These are phyloP conservation scores for Leccinum obscurum DNA, from an alignment of 768 basidiomycete species.

Conservation along the genomic window DNA sequence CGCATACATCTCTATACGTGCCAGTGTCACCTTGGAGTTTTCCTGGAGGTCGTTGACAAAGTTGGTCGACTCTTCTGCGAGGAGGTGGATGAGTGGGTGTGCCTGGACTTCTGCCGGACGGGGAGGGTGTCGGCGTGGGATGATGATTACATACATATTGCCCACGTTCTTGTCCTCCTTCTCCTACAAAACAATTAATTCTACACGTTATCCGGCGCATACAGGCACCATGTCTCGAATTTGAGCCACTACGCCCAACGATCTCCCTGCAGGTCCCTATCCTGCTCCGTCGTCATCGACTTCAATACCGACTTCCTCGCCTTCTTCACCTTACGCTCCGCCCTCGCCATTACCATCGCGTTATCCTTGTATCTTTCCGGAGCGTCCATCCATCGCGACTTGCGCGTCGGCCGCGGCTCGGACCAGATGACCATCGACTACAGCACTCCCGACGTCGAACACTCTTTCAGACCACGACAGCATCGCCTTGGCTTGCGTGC, in stretches of 20 bases:
- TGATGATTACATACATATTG: no score
- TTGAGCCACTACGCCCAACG: slow-evolving; percentile 97
- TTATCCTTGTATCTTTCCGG: slow-evolving; percentile 88
- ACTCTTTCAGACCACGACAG: slow-evolving; percentile 88
- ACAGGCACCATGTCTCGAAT: slow-evolving; percentile 59
- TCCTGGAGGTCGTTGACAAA: slow-evolving; percentile 21
- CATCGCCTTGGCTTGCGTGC: slow-evolving; percentile 83
- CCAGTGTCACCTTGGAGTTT: slow-evolving; percentile 30
- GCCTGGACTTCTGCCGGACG: slow-evolving; percentile 42
- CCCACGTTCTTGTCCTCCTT: no score
- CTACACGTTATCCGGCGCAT: no score
- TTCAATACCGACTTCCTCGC: slow-evolving; percentile 92
- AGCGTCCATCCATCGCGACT: slow-evolving; percentile 88
- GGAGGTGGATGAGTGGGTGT: slow-evolving; percentile 48
- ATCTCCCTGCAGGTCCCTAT: slow-evolving; percentile 70
- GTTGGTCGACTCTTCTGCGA: slow-evolving; percentile 45
- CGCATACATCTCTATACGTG: slow-evolving; percentile 43
- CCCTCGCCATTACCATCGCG: slow-evolving; percentile 86
- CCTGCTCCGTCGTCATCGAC: slow-evolving; percentile 56
- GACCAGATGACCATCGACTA: slow-evolving; percentile 94
- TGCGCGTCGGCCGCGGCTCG: slow-evolving; percentile 87
- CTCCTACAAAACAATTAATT: no score
- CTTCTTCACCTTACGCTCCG: slow-evolving; percentile 92
- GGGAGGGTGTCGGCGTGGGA: slow-evolving; percentile 46
- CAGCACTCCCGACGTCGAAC: slow-evolving; percentile 82